Conservation (phyloP, 441 rosid genomes). For the Melastoma candidum region DNA sequence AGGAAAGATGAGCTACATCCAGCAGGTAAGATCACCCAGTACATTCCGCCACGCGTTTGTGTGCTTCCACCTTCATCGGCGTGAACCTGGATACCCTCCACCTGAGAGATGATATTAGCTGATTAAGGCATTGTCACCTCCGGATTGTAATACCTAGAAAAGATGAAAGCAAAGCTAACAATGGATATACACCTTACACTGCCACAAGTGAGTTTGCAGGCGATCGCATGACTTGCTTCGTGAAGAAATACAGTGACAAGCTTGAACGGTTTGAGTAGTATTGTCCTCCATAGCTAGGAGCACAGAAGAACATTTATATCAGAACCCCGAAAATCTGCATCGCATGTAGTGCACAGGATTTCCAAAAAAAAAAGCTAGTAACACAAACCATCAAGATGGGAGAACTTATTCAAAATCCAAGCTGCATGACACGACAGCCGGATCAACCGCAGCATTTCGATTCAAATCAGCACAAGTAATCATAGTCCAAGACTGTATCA, state of each 20-base stretch:
- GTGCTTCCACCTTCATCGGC: constrained; percentile 38
- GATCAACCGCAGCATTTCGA: too few species aligned
- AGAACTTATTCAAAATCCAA: too few species aligned
- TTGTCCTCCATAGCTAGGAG: constrained; percentile 32
- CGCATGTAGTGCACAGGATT: not conserved
- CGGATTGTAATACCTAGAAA: too few species aligned
- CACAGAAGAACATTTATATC: not conserved
- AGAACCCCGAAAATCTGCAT: constrained; percentile 1
- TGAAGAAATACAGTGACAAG: constrained; percentile 39
- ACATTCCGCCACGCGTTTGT: constrained; percentile 34
- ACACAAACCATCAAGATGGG: too few species aligned
- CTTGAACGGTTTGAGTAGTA: constrained; percentile 31
- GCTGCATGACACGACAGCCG: too few species aligned
- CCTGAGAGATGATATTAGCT: constrained; percentile 12
- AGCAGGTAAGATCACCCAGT: constrained; percentile 29
- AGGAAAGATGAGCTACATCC: constrained; percentile 20
- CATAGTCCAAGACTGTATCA: too few species aligned
- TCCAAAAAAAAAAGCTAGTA: not conserved
- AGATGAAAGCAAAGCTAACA: too few species aligned
- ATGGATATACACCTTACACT: constrained; percentile 19
- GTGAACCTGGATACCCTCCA: constrained; percentile 38
- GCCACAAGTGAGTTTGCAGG: constrained; percentile 39
- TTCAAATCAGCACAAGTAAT: too few species aligned
- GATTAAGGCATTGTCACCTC: too few species aligned
- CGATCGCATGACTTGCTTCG: constrained; percentile 37